Evolutionary conservation across 352 stramenopile species (phyloP).

Genomic region (Phytophthora podocarpi): DNA sequence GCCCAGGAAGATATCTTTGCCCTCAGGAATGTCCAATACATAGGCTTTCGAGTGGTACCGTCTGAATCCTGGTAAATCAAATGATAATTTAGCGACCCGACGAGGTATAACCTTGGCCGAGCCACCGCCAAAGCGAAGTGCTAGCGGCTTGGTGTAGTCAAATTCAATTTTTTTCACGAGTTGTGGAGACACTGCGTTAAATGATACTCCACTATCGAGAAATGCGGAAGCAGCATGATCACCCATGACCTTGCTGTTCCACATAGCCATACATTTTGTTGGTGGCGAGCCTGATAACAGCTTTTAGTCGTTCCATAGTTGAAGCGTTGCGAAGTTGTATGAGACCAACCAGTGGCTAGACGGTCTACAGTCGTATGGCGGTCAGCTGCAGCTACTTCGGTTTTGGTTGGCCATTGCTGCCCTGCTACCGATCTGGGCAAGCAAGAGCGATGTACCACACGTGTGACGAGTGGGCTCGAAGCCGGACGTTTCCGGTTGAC

Average conservation of each 20-base stretch:
- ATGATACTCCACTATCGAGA: slow-evolving; percentile 5
- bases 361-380: not conserved
- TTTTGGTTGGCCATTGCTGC: not conserved
- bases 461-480: not conserved
- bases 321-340: not conserved
- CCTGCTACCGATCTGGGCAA: not conserved
- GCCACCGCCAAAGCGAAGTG: too few species aligned
- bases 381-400: not conserved
- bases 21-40: slow-evolving; percentile 6
- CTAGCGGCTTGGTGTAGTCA: slow-evolving; percentile 2
- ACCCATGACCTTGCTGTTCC: not conserved
- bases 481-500: too few species aligned
- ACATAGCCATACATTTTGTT: slow-evolving; percentile 9
- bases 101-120: too few species aligned
- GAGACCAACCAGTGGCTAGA: not conserved
- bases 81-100: too few species aligned
- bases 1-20: slow-evolving; percentile 7
- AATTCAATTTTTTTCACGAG: not conserved
- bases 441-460: slow-evolving; percentile 1
- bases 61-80: too few species aligned
- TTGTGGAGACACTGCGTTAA: not conserved
- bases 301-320: slow-evolving; percentile 8
- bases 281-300: too few species aligned
- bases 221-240: not conserved
- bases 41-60: not conserved